These are phyloP conservation scores for Lunasporangiospora selenospora DNA, from an alignment of 192 early-diverging fungal species.

Conservation along the genomic window DNA sequence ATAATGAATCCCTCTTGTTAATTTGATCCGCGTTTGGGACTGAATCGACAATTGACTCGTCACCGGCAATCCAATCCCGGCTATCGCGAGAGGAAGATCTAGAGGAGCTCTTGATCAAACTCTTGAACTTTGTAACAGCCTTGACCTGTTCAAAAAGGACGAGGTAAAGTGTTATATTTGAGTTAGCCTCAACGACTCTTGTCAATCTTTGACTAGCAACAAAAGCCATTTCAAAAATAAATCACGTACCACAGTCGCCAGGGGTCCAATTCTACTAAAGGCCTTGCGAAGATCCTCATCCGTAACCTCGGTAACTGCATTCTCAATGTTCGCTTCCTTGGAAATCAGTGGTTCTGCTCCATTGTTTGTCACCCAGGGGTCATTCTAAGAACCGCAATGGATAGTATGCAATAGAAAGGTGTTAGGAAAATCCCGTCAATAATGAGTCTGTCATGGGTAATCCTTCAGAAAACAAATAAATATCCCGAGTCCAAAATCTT, in stretches of 20 bases:
- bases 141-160: slow-evolving; percentile 11
- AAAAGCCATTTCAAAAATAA: background rate
- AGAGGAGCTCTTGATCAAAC: slow-evolving; percentile 6
- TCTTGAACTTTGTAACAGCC: slow-evolving; percentile 18
- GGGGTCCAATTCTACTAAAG: slow-evolving; percentile 58
- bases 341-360: slow-evolving; percentile 66
- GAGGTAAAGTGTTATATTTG: background rate
- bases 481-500: slow-evolving; percentile 1
- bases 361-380: slow-evolving; percentile 86
- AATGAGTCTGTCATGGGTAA: too few relatives aligned
- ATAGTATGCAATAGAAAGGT: too few relatives aligned
- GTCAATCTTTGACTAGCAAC: background rate
- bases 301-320: slow-evolving; percentile 82
- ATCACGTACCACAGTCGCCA: slow-evolving; percentile 71
- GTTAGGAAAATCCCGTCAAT: too few relatives aligned
- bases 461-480: background rate
- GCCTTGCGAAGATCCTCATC: slow-evolving; percentile 84
- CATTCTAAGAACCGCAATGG: slow-evolving; percentile 56
- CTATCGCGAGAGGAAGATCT: too few relatives aligned
- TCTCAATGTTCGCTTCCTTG: slow-evolving; percentile 78
- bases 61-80: too few relatives aligned
- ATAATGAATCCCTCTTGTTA: too few relatives aligned
- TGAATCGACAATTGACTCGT: too few relatives aligned
- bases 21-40: too few relatives aligned
- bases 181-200: background rate